Percentiles rank a stretch among this genome's conserved stretches.
Conservation (phyloP, 2,329 filamentous ascomycete species). For the Penicillium digitatum region DNA sequence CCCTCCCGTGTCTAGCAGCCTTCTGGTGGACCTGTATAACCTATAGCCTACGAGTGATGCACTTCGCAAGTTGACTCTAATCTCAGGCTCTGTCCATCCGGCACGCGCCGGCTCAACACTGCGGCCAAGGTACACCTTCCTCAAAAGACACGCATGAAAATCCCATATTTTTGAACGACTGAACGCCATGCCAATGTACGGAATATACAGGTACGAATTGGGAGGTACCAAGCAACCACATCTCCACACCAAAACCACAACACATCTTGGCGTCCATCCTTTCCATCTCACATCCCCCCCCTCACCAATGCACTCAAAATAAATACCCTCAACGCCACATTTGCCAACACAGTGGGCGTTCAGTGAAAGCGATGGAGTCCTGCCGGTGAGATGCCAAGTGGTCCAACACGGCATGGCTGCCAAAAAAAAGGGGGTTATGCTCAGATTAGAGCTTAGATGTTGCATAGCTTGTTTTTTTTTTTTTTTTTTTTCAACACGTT, state of each 20-base stretch:
- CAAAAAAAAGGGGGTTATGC: slow-evolving; percentile 5
- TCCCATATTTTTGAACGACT: neutral
- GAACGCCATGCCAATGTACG: slow-evolving; percentile 2
- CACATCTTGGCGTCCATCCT: neutral
- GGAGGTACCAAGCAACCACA: neutral
- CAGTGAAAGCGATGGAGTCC: neutral
- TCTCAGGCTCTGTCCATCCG: slow-evolving; percentile 17
- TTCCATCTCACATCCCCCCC: neutral
- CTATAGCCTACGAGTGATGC: slow-evolving; percentile 4
- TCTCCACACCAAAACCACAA: neutral
- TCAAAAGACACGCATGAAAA: neutral
- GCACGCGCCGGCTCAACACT: slow-evolving; percentile 15
- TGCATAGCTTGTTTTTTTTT: slow-evolving; percentile 11
- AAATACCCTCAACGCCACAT: slow-evolving; percentile 1
- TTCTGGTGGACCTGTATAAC: neutral
- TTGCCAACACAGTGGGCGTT: slow-evolving; percentile 2
- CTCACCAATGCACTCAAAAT: slow-evolving; percentile 3
- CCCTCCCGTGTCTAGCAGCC: slow-evolving; percentile 19
- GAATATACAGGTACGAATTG: neutral
- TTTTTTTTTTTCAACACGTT: too few species aligned
- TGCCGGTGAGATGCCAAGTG: slow-evolving; percentile 16
- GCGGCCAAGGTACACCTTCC: neutral
- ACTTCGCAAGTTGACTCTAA: slow-evolving; percentile 9
- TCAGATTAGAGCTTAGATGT: slow-evolving; percentile 8
- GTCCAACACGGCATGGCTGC: slow-evolving; percentile 20